Evolutionary conservation across 2,329 filamentous ascomycete species (phyloP).

Genomic region (Claviceps pusilla): DNA sequence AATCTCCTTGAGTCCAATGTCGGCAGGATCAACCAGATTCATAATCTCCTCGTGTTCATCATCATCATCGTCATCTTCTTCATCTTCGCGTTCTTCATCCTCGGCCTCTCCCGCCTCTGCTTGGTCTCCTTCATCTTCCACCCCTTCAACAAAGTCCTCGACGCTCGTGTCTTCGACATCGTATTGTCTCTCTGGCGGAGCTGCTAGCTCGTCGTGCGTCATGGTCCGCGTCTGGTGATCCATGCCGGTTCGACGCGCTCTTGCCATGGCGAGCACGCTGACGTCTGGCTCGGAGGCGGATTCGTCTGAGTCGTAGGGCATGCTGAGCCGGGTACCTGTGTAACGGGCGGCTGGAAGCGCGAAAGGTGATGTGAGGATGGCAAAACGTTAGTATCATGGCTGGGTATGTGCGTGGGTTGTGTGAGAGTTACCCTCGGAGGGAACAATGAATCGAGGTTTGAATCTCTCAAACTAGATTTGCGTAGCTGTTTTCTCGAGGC

Average conservation of each 20-base stretch:
- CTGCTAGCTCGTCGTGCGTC: slow-evolving; percentile 15
- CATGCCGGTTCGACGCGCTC: slow-evolving; percentile 11
- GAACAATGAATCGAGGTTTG: not conserved
- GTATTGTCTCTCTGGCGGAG: slow-evolving; percentile 16
- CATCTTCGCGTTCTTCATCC: slow-evolving; percentile 13
- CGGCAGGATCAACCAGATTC: slow-evolving; percentile 36
- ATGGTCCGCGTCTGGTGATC: slow-evolving; percentile 13
- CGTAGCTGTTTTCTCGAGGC: no score
- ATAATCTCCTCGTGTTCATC: slow-evolving; percentile 22
- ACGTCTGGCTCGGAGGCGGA: slow-evolving; percentile 23
- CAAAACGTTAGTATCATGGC: not conserved
- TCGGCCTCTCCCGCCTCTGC: slow-evolving; percentile 16
- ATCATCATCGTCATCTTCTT: slow-evolving; percentile 23
- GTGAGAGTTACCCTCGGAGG: not conserved
- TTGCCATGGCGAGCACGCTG: slow-evolving; percentile 21
- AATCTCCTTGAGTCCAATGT: slow-evolving; percentile 59
- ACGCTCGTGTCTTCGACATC: slow-evolving; percentile 18
- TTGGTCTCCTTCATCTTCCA: slow-evolving; percentile 20
- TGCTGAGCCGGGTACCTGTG: slow-evolving; percentile 19
- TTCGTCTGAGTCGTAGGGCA: slow-evolving; percentile 22
- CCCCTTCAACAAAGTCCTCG: slow-evolving; percentile 12
- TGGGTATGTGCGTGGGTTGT: not conserved
- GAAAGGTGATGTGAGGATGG: slow-evolving; percentile 6
- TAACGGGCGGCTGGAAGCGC: slow-evolving; percentile 14
- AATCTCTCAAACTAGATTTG: not conserved